phyloP scores from a whole-genome alignment of 192 early-diverging fungal species.

The Diversispora epigaea region DNA sequence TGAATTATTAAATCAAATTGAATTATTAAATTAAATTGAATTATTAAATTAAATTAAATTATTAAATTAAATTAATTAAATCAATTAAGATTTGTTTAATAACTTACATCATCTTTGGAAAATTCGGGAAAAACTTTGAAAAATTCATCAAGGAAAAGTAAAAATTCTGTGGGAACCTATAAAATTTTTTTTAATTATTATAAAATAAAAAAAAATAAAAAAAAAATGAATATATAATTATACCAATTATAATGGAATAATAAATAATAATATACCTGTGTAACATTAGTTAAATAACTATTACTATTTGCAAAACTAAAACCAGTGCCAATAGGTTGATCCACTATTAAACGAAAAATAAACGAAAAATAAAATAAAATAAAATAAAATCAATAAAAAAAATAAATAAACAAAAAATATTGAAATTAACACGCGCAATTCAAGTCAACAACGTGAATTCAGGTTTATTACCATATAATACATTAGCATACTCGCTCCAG shows the following conservation, averaged over 20 bases:
- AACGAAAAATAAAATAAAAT: not conserved
- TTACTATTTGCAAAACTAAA: slow-evolving; percentile 51
- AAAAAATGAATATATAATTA: slow-evolving; percentile 5
- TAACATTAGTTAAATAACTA: slow-evolving; percentile 40
- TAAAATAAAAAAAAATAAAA: slow-evolving; percentile 33
- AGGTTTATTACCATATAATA: slow-evolving; percentile 50
- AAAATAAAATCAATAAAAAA: not conserved
- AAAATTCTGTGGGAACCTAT: slow-evolving; percentile 46
- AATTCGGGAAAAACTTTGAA: slow-evolving; percentile 52
- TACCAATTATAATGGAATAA: slow-evolving; percentile 1
- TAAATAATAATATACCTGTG: slow-evolving; percentile 46
- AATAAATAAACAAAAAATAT: no score
- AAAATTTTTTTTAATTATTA: not conserved
- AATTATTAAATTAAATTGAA: not conserved
- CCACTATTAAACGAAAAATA: slow-evolving; percentile 40
- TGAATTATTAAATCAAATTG: not conserved
- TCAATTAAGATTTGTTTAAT: no score
- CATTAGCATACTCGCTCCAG: slow-evolving; percentile 63
- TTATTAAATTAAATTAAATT: not conserved
- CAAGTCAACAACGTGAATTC: no score
- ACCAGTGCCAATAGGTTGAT: slow-evolving; percentile 65
- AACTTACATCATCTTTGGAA: slow-evolving; percentile 43
- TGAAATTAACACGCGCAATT: no score
- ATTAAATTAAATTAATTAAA: not conserved
- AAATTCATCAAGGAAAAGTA: slow-evolving; percentile 52